Evolutionary conservation across 2,329 filamentous ascomycete genomes (phyloP).

Genomic region (Parasarocladium wereldwijsianum): DNA sequence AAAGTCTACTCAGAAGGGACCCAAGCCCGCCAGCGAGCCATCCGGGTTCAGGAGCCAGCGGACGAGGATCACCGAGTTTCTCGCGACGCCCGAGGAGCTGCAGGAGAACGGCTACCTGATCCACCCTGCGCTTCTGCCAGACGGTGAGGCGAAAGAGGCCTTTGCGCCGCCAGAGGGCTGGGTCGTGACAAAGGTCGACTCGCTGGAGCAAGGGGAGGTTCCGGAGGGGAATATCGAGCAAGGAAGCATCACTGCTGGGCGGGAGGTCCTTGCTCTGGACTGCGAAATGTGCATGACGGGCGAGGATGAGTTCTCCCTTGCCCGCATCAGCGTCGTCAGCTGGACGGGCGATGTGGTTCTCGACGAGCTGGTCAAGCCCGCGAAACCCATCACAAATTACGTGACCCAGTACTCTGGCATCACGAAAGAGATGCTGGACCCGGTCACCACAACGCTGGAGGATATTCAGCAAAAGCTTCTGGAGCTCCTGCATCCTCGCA

Average conservation of each 20-base stretch:
- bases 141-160: conserved; percentile 37
- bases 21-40: conserved; percentile 46
- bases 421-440: conserved; percentile 67
- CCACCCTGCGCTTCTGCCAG: conserved; percentile 61
- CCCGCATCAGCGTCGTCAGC: conserved; percentile 70
- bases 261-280: conserved; percentile 68
- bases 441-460: conserved; percentile 66
- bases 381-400: conserved; percentile 80
- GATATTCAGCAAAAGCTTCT: conserved; percentile 75
- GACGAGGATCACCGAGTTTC: conserved; percentile 68
- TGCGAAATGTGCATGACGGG: conserved; percentile 96
- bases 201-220: conserved; percentile 50
- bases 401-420: conserved; percentile 88
- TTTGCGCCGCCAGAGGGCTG: conserved; percentile 53
- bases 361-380: conserved; percentile 85
- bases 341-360: conserved; percentile 76
- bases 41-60: conserved; percentile 58
- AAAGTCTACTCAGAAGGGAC: conserved; percentile 39
- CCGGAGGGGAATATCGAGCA: conserved; percentile 58
- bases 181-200: conserved; percentile 62
- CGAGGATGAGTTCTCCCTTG: conserved; percentile 65
- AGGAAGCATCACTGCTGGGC: conserved; percentile 72
- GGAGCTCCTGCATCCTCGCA: conserved; percentile 53
- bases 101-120: conserved; percentile 70
- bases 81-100: conserved; percentile 60